phyloP scores from a whole-genome alignment of 2,329 filamentous ascomycete species.

The Claviceps citrina region DNA sequence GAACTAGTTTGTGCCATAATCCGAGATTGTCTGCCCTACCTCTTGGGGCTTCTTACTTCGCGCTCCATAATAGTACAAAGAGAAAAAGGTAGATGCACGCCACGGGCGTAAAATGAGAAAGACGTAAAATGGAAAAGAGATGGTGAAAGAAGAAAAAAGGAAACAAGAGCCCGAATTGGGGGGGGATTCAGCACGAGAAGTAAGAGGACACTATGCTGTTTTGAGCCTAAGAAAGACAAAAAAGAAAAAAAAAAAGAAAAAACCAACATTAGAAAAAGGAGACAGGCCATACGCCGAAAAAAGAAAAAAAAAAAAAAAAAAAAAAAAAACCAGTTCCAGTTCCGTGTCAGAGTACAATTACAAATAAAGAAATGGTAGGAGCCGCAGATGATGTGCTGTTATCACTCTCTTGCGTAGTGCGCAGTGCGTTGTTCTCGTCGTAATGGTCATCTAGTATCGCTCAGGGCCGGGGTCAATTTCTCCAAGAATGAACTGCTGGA shows the following conservation, averaged over 20 bases:
- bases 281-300: background rate
- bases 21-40: background rate
- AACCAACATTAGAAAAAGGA: background rate
- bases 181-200: too few relatives aligned
- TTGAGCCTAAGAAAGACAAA: background rate
- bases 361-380: background rate
- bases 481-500: background rate
- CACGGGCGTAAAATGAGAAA: too few relatives aligned
- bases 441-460: conserved; percentile 5
- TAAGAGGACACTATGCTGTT: background rate
- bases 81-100: too few relatives aligned
- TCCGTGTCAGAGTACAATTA: background rate
- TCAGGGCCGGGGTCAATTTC: conserved; percentile 1
- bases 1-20: background rate
- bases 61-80: too few relatives aligned
- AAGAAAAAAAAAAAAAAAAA: background rate
- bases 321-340: background rate
- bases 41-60: too few relatives aligned
- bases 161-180: too few relatives aligned
- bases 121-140: too few relatives aligned
- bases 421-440: background rate
- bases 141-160: too few relatives aligned
- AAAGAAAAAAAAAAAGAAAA: background rate
- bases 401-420: background rate
- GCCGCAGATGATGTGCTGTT: background rate